Base-by-base conservation (phyloP, 495 filamentous ascomycete genomes). In the Aspergillus heteromorphus region DNA sequence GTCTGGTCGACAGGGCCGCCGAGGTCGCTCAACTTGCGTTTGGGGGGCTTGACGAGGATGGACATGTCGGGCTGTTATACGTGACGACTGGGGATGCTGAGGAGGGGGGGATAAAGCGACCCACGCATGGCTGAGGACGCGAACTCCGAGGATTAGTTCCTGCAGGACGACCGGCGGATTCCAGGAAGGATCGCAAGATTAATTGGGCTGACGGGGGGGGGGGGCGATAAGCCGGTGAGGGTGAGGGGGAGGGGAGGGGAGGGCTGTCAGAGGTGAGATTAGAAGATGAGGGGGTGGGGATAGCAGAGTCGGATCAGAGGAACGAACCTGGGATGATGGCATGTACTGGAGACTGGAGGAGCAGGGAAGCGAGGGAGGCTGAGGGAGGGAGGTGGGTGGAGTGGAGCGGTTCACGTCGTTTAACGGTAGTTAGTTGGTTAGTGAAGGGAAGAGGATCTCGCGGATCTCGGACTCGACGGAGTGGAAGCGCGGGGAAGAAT, bases 21-120 rank as follows among this genome's bases (percentile, higher is more conserved):
- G 29, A 62, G 48, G 38, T 72, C 65, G 40, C 63, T 51, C 14
- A 72, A 48, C 54, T 72, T 71, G 60, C 72, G 69, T 54, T 75
- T 75, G 13, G 57, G 59, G 19, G 71, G 71, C 30, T 67, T 65
- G 41, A 66, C 69, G 31, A 73, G 58, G 38, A 71, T 62, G 34
- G 72, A 73, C 72, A 75, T 75, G 40, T 13, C 34, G 34, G 34
- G 11, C 0, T 13, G 34, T 13, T 38, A n/a, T 38, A 48, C 58
- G 61, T 41, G 18, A 49, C 14, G 18, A 42, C n/a, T 41, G 21
- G n/a, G 2, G 5, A 27, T 38, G 43, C 18, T 48, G 17, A 34
- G 45, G 42, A 40, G 45, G n/a, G 42, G 21, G 29, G 38, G 5
- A 38, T n/a, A 5, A n/a, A 14, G 11, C 11, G 34, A 38, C 34